A percentile compares a stretch with the other conserved stretches of the same genome.
Conservation (phyloP, 257 asterid species). For the Primulina eburnea region DNA sequence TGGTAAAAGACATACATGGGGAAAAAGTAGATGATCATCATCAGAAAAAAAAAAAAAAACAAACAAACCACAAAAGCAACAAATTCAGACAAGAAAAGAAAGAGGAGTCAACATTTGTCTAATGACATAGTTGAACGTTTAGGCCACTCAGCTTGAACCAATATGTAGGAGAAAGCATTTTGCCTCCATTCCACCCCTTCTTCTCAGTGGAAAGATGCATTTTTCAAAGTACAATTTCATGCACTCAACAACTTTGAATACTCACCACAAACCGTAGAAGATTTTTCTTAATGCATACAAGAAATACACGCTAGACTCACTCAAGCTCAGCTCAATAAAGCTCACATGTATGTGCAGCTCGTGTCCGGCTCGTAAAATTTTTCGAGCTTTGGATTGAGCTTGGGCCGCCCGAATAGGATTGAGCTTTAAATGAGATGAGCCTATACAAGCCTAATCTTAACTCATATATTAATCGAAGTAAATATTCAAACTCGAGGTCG, state of each 20-base stretch:
- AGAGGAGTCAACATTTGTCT: conserved; percentile 57
- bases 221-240: conserved; percentile 52
- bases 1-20: conserved; percentile 20
- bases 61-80: conserved; percentile 37
- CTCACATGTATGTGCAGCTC: no score
- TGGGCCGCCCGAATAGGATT: neutral
- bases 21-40: conserved; percentile 27
- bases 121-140: conserved; percentile 62
- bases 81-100: conserved; percentile 68
- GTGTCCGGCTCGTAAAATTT: no score
- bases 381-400: no score
- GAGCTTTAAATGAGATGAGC: neutral
- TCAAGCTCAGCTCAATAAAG: no score
- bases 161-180: conserved; percentile 44
- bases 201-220: conserved; percentile 61
- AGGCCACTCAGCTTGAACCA: conserved; percentile 62
- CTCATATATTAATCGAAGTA: neutral
- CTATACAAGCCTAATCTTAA: neutral
- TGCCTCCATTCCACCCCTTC: conserved; percentile 45
- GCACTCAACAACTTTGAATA: conserved; percentile 35
- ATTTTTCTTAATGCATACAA: conserved; percentile 30
- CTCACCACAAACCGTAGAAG: conserved; percentile 50
- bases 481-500: neutral
- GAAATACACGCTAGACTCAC: conserved; percentile 10
- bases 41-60: conserved; percentile 21